Evolutionary conservation across 2,329 filamentous ascomycete species (phyloP).

Genomic region (Epichloe hybrida): DNA sequence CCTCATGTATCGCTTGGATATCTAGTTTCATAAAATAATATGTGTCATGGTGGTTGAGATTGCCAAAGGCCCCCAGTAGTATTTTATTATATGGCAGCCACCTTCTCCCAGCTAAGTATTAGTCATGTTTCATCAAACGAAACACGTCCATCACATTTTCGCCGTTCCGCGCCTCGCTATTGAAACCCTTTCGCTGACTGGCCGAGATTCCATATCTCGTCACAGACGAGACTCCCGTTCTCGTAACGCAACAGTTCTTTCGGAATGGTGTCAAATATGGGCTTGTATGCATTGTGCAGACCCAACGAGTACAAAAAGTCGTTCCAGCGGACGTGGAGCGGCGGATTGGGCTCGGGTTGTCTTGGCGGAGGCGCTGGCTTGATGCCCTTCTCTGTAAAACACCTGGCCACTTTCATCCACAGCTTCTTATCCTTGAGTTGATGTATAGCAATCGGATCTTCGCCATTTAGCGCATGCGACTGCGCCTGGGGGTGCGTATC

Average conservation of each 20-base stretch:
- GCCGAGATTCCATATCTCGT: slow-evolving; percentile 15
- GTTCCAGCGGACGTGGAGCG: slow-evolving; percentile 10
- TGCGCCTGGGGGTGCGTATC: slow-evolving; percentile 12
- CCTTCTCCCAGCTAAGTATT: too few relatives aligned
- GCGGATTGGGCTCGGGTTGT: slow-evolving; percentile 2
- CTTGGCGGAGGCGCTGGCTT: slow-evolving; percentile 8
- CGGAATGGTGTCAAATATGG: slow-evolving; percentile 13
- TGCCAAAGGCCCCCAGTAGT: too few relatives aligned
- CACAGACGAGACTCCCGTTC: slow-evolving; percentile 13
- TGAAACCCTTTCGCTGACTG: slow-evolving; percentile 7
- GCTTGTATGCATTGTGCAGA: slow-evolving; percentile 7
- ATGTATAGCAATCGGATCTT: slow-evolving; percentile 14
- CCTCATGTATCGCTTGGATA: neutral
- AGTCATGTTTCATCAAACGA: too few relatives aligned
- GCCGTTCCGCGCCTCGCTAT: neutral
- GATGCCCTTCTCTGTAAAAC: slow-evolving; percentile 16
- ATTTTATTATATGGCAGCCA: too few relatives aligned
- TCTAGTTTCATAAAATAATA: neutral
- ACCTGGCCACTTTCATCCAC: slow-evolving; percentile 16
- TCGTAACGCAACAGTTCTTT: slow-evolving; percentile 10
- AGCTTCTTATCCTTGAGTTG: slow-evolving; percentile 14
- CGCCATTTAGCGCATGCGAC: slow-evolving; percentile 13
- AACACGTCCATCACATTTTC: neutral
- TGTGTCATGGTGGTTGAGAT: too few relatives aligned
- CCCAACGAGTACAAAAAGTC: slow-evolving; percentile 14